phyloP scores from a whole-genome alignment of 306 rosid genomes.

The Senna tora region DNA sequence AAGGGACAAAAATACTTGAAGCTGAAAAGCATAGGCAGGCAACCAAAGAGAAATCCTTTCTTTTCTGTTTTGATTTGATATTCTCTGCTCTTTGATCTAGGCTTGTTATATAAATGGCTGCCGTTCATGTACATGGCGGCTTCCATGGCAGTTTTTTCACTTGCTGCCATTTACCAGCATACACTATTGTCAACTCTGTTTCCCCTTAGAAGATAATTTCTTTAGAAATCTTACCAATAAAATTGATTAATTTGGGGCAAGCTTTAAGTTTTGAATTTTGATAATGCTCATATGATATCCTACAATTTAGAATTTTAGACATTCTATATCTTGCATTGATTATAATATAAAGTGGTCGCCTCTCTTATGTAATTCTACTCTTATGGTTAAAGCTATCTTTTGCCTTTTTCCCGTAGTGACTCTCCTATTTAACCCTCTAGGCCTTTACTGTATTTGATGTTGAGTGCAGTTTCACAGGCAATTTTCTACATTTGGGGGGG shows the following conservation, averaged over 20 bases:
- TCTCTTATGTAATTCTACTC: slow-evolving; percentile 11
- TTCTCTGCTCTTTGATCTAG: too few species aligned
- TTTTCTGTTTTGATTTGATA: too few species aligned
- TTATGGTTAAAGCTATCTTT: slow-evolving; percentile 12
- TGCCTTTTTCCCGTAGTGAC: background rate
- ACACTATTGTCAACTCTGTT: too few species aligned
- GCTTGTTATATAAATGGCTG: too few species aligned
- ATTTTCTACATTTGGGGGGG: background rate
- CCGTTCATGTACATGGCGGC: too few species aligned
- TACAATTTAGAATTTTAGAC: slow-evolving; percentile 6
- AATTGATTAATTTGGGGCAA: background rate
- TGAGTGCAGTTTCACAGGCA: background rate
- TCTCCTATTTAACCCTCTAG: background rate
- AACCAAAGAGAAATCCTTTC: too few species aligned
- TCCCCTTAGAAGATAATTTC: slow-evolving; percentile 12
- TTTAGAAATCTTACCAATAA: slow-evolving; percentile 15
- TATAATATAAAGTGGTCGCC: slow-evolving; percentile 26
- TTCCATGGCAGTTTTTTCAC: too few species aligned
- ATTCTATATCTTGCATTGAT: slow-evolving; percentile 1
- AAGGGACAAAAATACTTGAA: too few species aligned
- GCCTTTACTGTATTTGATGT: background rate
- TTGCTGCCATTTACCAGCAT: too few species aligned
- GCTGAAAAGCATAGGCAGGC: too few species aligned
- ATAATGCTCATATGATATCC: too few species aligned
- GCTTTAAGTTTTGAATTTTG: background rate